Evolutionary conservation across 441 rosid species (phyloP), one percentile per base, ranked within the genome.

Genomic region (Croton setiger): DNA sequence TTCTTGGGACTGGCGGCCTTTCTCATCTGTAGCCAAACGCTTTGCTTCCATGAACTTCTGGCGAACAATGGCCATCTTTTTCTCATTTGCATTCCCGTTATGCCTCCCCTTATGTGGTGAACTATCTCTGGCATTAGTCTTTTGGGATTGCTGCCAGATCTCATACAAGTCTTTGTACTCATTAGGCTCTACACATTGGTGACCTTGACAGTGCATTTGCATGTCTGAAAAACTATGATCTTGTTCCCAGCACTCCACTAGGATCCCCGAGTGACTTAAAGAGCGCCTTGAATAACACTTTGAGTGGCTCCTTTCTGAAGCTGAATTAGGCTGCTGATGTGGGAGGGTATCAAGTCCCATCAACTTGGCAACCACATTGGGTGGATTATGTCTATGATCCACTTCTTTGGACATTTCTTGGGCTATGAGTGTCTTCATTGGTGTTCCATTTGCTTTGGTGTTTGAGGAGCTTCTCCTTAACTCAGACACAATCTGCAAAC

Each of bases 311-410:
- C 86, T 86, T 41, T 60, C 76, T 64, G 72, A 63, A 70, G 69
- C 78, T 71, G 74, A 67, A 80, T 76, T 75, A 68, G 70, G 81
- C 68, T 82, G 89, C 71, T 76, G 80, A 73, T 66, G 82, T 4
- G 98, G 96, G 27, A 92, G 80, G 71, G 95, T 71, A 66, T 95
- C 99, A 64, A 95, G 93, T 63, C 99, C 98, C 99, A 95, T 95
- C 79, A 95, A 77, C 88, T 89, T 95, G 73, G 98, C 99, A 68
- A 95, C 88, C 74, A 95, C 80, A 76, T 92, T 95, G 43, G 96
- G 84, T 60, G 87, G 79, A 68, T 79, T 83, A 54, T 80, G 87
- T 67, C 79, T 83, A 68, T 79, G 71, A 63, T 81, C 86, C 33
- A 80, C 81, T 72, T 95, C 96, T 80, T 84, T 95, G 20, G 87